Conservation (phyloP, 352 stramenopile species). For the Plasmopara halstedii region DNA sequence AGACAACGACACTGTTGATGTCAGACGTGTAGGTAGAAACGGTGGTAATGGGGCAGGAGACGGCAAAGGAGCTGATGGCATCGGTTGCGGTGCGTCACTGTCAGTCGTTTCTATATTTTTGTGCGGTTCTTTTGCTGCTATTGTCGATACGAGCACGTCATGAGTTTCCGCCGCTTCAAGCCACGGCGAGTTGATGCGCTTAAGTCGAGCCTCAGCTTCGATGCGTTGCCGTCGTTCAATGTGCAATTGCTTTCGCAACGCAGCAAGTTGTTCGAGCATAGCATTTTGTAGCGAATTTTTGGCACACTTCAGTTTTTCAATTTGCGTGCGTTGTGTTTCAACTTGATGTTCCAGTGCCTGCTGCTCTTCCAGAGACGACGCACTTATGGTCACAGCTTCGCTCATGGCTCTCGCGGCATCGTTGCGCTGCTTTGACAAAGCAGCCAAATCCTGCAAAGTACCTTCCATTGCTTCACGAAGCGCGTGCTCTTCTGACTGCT, state of each 20-base stretch:
- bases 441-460: slow-evolving; percentile 51
- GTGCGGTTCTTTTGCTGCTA: not conserved
- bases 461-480: slow-evolving; percentile 61
- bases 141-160: not conserved
- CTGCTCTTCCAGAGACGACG: slow-evolving; percentile 72
- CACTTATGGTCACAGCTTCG: slow-evolving; percentile 76
- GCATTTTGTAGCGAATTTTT: slow-evolving; percentile 75
- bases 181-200: slow-evolving; percentile 25
- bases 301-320: slow-evolving; percentile 68
- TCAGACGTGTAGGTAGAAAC: slow-evolving; percentile 20
- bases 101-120: slow-evolving; percentile 7
- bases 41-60: slow-evolving; percentile 26
- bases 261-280: slow-evolving; percentile 76
- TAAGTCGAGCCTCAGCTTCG: slow-evolving; percentile 57
- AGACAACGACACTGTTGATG: slow-evolving; percentile 8
- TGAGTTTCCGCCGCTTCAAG: not conserved
- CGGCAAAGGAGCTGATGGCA: slow-evolving; percentile 27
- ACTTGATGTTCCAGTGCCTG: slow-evolving; percentile 53
- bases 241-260: slow-evolving; percentile 70
- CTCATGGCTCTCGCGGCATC: slow-evolving; percentile 77
- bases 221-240: slow-evolving; percentile 59
- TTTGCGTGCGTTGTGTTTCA: slow-evolving; percentile 51
- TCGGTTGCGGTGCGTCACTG: slow-evolving; percentile 32
- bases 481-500: slow-evolving; percentile 37
- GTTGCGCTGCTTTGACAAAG: slow-evolving; percentile 63